Conservation (phyloP, 495 filamentous ascomycete genomes). For the Aspergillus saccharolyticus region DNA sequence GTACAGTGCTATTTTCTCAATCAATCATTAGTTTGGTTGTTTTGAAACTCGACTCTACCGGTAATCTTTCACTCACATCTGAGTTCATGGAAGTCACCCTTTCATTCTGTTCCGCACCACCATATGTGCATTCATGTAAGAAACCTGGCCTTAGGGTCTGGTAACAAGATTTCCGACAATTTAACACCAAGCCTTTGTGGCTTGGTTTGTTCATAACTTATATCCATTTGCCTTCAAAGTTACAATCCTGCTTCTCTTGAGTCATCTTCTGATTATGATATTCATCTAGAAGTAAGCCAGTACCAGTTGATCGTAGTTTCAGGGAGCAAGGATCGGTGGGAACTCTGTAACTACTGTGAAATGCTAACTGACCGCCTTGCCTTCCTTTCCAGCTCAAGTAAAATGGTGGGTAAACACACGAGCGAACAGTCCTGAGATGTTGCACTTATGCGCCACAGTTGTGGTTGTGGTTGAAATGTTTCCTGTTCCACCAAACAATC, state of each 20-base stretch:
- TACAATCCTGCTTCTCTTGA: background rate
- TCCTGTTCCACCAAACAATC: conserved; percentile 6
- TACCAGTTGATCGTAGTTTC: background rate
- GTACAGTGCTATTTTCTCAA: background rate
- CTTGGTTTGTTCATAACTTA: conserved; percentile 8
- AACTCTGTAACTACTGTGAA: background rate
- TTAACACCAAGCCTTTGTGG: conserved; percentile 4
- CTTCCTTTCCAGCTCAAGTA: background rate
- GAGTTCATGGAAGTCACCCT: background rate
- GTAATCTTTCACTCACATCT: too few species aligned
- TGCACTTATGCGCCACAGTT: conserved; percentile 2
- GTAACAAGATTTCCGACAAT: conserved; percentile 16
- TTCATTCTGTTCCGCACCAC: background rate
- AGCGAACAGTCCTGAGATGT: background rate
- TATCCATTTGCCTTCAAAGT: background rate
- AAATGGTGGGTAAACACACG: background rate
- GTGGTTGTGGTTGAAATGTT: background rate
- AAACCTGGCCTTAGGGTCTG: conserved; percentile 4
- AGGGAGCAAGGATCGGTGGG: background rate
- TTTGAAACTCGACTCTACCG: too few species aligned
- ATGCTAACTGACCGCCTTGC: background rate
- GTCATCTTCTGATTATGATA: background rate
- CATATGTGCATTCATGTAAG: background rate
- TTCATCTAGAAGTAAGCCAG: background rate
- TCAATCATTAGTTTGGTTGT: conserved; percentile 2